Conservation (phyloP, 2,329 filamentous ascomycete species). For the Eurotiales sp. region DNA sequence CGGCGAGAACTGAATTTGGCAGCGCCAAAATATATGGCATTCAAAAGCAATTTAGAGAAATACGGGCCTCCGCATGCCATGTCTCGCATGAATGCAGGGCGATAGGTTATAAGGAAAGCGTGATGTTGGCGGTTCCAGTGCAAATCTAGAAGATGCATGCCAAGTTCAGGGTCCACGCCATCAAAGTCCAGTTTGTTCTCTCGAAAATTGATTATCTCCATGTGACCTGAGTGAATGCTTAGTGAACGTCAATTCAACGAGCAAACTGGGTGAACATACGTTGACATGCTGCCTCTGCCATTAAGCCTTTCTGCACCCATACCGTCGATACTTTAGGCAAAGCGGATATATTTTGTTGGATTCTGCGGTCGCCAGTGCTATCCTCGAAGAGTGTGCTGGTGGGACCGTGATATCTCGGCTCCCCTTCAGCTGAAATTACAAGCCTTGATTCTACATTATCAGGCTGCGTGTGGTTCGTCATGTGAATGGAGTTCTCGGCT, state of each 20-base stretch:
- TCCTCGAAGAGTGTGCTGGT: constrained; percentile 50
- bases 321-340: constrained; percentile 17
- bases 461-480: background rate
- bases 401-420: constrained; percentile 49
- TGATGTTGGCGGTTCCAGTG: constrained; percentile 55
- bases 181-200: constrained; percentile 53
- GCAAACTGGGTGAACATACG: constrained; percentile 21
- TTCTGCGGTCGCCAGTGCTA: constrained; percentile 17
- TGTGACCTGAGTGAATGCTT: constrained; percentile 32
- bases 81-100: constrained; percentile 51
- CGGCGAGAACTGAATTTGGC: constrained; percentile 46
- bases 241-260: background rate
- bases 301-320: constrained; percentile 40
- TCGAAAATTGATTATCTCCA: constrained; percentile 47
- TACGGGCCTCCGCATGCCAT: constrained; percentile 48
- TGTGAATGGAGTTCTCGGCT: background rate
- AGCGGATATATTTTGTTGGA: constrained; percentile 12
- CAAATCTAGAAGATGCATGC: constrained; percentile 49
- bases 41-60: constrained; percentile 51
- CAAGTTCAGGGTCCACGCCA: constrained; percentile 51
- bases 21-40: constrained; percentile 48
- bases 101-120: constrained; percentile 48
- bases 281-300: constrained; percentile 48
- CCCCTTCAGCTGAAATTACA: constrained; percentile 38
- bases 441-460: constrained; percentile 28